Percentiles rank a stretch among this genome's conserved stretches.
Conservation (phyloP, 2,329 filamentous ascomycete genomes). For the Diaporthe helianthi region DNA sequence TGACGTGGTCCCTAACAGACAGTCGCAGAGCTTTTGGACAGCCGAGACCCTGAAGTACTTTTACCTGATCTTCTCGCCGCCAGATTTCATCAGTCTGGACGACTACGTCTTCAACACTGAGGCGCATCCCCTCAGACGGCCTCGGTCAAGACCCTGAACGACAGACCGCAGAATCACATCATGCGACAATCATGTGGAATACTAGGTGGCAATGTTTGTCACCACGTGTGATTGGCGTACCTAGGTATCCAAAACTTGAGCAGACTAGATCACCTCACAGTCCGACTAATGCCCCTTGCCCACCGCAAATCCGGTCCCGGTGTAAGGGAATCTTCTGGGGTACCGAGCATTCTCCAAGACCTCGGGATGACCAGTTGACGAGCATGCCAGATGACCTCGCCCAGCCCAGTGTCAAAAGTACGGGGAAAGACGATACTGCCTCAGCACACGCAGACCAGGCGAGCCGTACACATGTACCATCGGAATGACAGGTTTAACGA, state of each 20-base stretch:
- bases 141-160: not conserved
- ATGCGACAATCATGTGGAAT: not conserved
- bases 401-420: too few relatives aligned
- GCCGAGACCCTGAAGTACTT: conserved; percentile 71
- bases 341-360: not conserved
- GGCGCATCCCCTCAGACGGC: conserved; percentile 42
- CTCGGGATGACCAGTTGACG: too few relatives aligned
- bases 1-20: not conserved
- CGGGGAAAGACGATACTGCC: too few relatives aligned
- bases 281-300: not conserved
- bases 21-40: conserved; percentile 64
- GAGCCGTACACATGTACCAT: too few relatives aligned
- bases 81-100: conserved; percentile 61
- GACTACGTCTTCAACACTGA: conserved; percentile 58
- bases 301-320: not conserved
- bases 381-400: not conserved
- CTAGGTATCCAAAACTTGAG: not conserved
- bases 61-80: conserved; percentile 65
- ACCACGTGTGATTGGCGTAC: not conserved
- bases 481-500: not conserved
- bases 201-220: not conserved
- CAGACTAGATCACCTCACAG: not conserved
- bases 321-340: not conserved
- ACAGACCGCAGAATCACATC: not conserved
- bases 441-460: not conserved